Base-by-base conservation (phyloP, 2,329 filamentous ascomycete genomes). In the Arthrinium phaeospermum region DNA sequence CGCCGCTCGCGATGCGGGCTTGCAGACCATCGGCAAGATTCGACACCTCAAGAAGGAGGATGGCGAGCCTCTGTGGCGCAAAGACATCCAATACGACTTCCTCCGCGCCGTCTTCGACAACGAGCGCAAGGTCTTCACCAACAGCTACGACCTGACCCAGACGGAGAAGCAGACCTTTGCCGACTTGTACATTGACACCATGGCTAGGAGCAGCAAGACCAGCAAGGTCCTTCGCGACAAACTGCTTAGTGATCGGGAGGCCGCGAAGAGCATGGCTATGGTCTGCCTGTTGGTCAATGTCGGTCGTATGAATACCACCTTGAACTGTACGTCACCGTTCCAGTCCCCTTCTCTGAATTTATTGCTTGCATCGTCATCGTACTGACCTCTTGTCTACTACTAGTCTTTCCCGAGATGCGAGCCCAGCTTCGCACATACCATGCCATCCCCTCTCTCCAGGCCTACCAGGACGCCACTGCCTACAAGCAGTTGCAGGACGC, bases 401-500 rank as follows among this genome's bases (percentile, higher is more conserved):
- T 73, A 70, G 96, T 99, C 87, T 99, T 99, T 81, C 96, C 96
- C 30, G 96, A 99, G 82, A 99, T 99, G 96, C 93, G 96, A 83
- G 96, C 96, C 44, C 96, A 99, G 80, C 88, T 99, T 45, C 92
- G 96, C 81, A 99, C 96, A 47, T 99, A 99, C 84, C 96, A 99
- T 81, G 96, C 96, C 16, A 99, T 99, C 76, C 96, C 96, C 19
- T 98, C 95, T 0, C 87, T 99, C 8, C 96, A 99, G 84, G 96
- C 96, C 67, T 93, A 95, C 76, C 95, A 98, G 83, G 96, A 98
- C 78, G 92, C 95, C 14, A 96, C 96, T 77, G 95, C 96, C 71
- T 98, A 99, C 87, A 99, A 99, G 80, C 96, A 98, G 79, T 88
- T 99, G 8, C 96, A 99, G 82, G 96, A 99, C 84, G 96, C 96